Evolutionary conservation across 2,329 filamentous ascomycete genomes (phyloP).

Genomic region (Xylariaceae sp.): DNA sequence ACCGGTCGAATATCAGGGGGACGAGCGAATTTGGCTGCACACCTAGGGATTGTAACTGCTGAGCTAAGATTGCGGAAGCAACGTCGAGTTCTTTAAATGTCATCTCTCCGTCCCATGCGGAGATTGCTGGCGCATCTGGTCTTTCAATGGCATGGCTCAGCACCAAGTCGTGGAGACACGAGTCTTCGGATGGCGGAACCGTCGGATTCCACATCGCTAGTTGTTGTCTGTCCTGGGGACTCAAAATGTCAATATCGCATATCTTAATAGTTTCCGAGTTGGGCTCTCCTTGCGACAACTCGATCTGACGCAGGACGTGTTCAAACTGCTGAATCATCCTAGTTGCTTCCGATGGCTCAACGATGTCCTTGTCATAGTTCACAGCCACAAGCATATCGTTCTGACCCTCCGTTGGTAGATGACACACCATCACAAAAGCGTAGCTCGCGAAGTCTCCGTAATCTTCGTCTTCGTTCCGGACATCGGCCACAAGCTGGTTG

Average conservation of each 20-base stretch:
- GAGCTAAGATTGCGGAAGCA: background rate
- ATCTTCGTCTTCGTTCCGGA: background rate
- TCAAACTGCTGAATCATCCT: constrained; percentile 8
- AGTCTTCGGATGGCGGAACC: background rate
- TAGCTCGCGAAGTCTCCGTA: background rate
- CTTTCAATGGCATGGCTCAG: background rate
- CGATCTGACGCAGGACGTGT: constrained; percentile 7
- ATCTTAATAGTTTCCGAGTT: background rate
- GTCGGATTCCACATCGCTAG: constrained; percentile 7
- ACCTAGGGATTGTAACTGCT: constrained; percentile 3
- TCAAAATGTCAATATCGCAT: constrained; percentile 1
- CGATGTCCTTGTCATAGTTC: constrained; percentile 5
- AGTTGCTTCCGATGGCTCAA: background rate
- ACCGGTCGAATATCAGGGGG: constrained; percentile 3
- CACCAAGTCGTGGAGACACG: constrained; percentile 6
- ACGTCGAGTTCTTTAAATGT: constrained; percentile 4
- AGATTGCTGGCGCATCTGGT: constrained; percentile 3
- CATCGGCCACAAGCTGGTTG: background rate
- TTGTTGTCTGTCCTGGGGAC: constrained; percentile 7
- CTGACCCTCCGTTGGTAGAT: constrained; percentile 3
- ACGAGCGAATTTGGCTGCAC: background rate
- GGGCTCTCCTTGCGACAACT: background rate
- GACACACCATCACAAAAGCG: constrained; percentile 7
- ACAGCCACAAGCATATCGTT: background rate
- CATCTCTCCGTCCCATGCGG: constrained; percentile 13